Conservation (phyloP, 768 basidiomycete genomes). For the Harrya chromipes region DNA sequence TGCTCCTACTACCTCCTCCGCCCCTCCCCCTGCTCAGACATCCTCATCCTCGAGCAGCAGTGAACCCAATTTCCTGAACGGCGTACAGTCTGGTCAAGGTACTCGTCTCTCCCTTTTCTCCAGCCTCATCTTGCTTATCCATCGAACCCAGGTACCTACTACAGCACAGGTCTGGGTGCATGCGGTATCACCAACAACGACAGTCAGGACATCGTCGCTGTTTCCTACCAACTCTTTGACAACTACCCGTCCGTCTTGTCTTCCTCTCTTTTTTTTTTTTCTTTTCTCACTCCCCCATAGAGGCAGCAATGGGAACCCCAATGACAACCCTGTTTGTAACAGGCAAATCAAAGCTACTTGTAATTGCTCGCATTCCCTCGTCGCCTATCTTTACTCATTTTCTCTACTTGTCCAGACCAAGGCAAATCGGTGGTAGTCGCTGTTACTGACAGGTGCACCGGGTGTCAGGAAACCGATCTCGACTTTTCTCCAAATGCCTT, state of each 20-base stretch:
- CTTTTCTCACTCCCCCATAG: constrained; percentile 32
- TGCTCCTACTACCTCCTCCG: not conserved
- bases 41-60: constrained; percentile 6
- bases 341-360: constrained; percentile 44
- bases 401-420: constrained; percentile 38
- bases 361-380: constrained; percentile 30
- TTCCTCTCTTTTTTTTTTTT: not conserved
- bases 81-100: constrained; percentile 52
- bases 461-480: constrained; percentile 49
- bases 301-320: constrained; percentile 63
- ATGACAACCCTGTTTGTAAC: constrained; percentile 71
- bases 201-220: constrained; percentile 35
- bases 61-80: constrained; percentile 41
- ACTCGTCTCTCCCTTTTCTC: not conserved
- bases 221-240: constrained; percentile 31
- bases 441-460: constrained; percentile 62
- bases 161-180: constrained; percentile 36
- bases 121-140: not conserved
- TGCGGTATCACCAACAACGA: constrained; percentile 37
- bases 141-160: constrained; percentile 31
- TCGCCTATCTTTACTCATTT: constrained; percentile 5
- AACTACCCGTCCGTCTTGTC: constrained; percentile 29
- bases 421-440: constrained; percentile 48
- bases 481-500: constrained; percentile 67
- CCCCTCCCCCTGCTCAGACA: constrained; percentile 15